Evolutionary conservation across 2,329 filamentous ascomycete species (phyloP).

Genomic region (Coccinonectria pachysandricola): DNA sequence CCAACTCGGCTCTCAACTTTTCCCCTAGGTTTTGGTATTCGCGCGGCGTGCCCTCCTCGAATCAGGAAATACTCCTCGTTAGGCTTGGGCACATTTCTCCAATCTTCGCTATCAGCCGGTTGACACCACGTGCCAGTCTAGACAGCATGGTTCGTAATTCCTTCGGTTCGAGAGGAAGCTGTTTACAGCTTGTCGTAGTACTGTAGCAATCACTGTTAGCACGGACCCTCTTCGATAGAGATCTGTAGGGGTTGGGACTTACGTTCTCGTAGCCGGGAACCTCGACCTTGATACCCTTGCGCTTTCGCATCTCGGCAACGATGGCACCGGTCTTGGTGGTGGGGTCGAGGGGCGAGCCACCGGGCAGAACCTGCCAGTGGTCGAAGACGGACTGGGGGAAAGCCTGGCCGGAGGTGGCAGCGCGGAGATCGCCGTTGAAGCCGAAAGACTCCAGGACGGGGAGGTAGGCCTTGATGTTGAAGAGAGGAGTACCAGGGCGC

Average conservation of each 20-base stretch:
- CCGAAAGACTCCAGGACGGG: conserved; percentile 97
- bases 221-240: conserved; percentile 6
- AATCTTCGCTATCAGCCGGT: conserved; percentile 27
- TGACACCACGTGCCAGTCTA: conserved; percentile 31
- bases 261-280: conserved; percentile 92
- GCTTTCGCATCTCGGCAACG: conserved; percentile 87
- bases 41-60: conserved; percentile 21
- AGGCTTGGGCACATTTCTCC: conserved; percentile 18
- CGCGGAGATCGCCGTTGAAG: conserved; percentile 95
- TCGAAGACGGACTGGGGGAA: conserved; percentile 99
- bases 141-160: conserved; percentile 33
- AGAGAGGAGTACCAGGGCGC: conserved; percentile 95
- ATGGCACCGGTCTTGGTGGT: conserved; percentile 74
- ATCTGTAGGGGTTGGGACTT: conserved; percentile 37
- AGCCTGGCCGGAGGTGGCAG: conserved; percentile 88
- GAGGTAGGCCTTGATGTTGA: conserved; percentile 97
- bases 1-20: conserved; percentile 25
- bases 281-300: conserved; percentile 97
- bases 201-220: conserved; percentile 32
- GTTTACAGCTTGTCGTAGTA: conserved; percentile 99
- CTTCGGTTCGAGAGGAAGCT: conserved; percentile 33
- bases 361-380: conserved; percentile 94
- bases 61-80: conserved; percentile 17
- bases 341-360: conserved; percentile 81
- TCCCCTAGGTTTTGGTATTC: conserved; percentile 22